phyloP scores from a whole-genome alignment of 805 yeast species.

The Saturnispora dispora region DNA sequence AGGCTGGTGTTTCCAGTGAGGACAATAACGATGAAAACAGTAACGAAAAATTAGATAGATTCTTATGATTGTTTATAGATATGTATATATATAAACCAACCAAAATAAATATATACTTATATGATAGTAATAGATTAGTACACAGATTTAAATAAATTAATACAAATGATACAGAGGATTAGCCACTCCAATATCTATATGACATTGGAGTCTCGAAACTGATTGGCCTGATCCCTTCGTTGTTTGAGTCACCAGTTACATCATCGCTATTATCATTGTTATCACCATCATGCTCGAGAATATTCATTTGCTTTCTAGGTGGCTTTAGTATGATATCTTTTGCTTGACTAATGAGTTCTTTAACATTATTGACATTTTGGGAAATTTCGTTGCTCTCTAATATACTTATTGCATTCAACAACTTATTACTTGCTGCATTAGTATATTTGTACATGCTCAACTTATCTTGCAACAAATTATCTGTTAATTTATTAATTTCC shows the following conservation, averaged over 20 bases:
- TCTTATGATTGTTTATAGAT: slow-evolving; percentile 5
- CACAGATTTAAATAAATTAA: background rate
- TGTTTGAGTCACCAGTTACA: slow-evolving; percentile 21
- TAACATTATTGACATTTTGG: slow-evolving; percentile 14
- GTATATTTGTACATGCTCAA: slow-evolving; percentile 57
- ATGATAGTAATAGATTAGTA: background rate
- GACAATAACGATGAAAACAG: background rate
- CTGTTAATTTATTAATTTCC: slow-evolving; percentile 50
- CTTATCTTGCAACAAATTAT: slow-evolving; percentile 57
- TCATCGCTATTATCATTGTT: slow-evolving; percentile 13
- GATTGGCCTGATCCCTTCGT: slow-evolving; percentile 39
- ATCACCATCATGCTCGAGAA: slow-evolving; percentile 22
- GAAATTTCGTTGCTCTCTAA: slow-evolving; percentile 11
- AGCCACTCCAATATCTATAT: slow-evolving; percentile 59
- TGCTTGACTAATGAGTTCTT: slow-evolving; percentile 22
- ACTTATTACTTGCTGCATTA: slow-evolving; percentile 38
- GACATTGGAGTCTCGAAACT: slow-evolving; percentile 54
- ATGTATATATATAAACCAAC: slow-evolving; percentile 2
- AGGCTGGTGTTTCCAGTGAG: background rate
- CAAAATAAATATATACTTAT: background rate
- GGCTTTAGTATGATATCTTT: slow-evolving; percentile 23
- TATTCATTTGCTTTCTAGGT: slow-evolving; percentile 26
- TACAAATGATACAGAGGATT: background rate
- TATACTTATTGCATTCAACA: slow-evolving; percentile 30
- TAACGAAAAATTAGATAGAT: slow-evolving; percentile 13